Evolutionary conservation across 2,329 filamentous ascomycete species (phyloP).

Genomic region (Pyricularia sp.): DNA sequence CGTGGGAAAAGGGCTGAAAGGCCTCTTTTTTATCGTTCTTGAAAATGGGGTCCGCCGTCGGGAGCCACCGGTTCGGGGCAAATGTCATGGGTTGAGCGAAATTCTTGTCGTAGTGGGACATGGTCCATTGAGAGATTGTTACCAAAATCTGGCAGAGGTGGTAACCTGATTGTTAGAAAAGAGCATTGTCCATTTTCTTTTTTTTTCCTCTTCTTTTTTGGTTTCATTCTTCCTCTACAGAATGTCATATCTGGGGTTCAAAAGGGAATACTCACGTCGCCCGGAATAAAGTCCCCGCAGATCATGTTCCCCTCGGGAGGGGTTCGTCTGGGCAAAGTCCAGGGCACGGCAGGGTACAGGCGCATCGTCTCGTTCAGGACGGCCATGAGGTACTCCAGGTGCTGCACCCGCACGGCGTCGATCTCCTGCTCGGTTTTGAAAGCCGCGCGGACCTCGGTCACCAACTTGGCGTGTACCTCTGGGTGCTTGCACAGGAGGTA

Average conservation of each 20-base stretch:
- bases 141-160: neutral
- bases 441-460: constrained; percentile 16
- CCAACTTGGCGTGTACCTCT: constrained; percentile 11
- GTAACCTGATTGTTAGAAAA: no score
- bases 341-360: constrained; percentile 19
- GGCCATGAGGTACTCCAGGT: constrained; percentile 23
- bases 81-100: constrained; percentile 21
- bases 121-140: constrained; percentile 14
- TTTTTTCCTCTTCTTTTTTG: no score
- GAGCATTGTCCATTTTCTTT: no score
- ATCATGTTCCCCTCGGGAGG: constrained; percentile 18
- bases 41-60: neutral
- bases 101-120: constrained; percentile 19
- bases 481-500: constrained; percentile 22
- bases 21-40: constrained; percentile 31
- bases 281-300: constrained; percentile 22
- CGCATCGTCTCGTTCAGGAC: constrained; percentile 26
- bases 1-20: constrained; percentile 10
- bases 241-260: no score
- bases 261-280: constrained; percentile 23
- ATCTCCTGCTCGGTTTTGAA: constrained; percentile 18
- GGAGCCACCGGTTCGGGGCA: constrained; percentile 26
- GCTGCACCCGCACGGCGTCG: constrained; percentile 9
- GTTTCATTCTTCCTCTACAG: no score
- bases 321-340: constrained; percentile 10